Evolutionary conservation across 1,284 basidiomycete genomes (phyloP).

Genomic region (Paramarasmius palmivorus): DNA sequence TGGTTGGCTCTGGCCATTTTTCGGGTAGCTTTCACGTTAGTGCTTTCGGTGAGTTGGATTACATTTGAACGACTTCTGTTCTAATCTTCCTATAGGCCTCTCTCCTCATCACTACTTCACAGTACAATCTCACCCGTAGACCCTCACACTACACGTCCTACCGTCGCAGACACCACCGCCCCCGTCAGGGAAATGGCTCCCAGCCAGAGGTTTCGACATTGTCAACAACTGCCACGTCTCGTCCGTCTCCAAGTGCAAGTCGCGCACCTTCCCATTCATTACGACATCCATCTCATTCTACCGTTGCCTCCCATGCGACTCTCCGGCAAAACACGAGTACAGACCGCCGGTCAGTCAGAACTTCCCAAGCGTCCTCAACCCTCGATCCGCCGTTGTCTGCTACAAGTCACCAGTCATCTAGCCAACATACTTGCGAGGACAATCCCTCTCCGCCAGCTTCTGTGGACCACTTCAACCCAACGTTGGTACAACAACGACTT

Average conservation of each 20-base stretch:
- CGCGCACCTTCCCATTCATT: conserved; percentile 9
- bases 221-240: neutral
- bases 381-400: neutral
- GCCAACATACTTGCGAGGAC: conserved; percentile 6
- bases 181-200: no score
- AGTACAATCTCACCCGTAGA: neutral
- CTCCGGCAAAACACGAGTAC: conserved; percentile 8
- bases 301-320: conserved; percentile 19
- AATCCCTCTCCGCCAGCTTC: neutral
- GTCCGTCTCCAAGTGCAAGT: neutral
- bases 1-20: conserved; percentile 55
- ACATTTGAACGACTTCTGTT: neutral
- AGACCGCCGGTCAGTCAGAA: conserved; percentile 10
- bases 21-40: conserved; percentile 51
- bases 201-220: neutral
- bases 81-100: neutral
- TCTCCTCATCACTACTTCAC: neutral
- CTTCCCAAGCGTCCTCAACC: neutral
- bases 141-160: neutral
- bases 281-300: conserved; percentile 29
- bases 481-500: neutral
- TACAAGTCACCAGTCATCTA: neutral
- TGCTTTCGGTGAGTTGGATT: conserved; percentile 48
- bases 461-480: neutral
- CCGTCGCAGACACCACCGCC: neutral